Base-by-base conservation (phyloP, 2,329 filamentous ascomycete species). In the Verticillium isaacii region DNA sequence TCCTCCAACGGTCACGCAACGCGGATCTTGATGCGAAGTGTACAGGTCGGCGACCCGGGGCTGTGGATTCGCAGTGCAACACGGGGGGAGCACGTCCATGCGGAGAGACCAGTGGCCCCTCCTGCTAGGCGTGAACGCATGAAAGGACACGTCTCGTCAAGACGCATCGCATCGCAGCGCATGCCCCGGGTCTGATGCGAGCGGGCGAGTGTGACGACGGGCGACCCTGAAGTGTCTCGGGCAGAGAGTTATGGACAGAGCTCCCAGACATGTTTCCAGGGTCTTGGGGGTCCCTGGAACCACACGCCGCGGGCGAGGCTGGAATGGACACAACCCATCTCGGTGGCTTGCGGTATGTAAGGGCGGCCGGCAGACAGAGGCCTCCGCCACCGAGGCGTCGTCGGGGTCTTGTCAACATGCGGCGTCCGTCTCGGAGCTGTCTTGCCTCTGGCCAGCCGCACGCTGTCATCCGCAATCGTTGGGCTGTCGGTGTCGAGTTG, bases 101-200 rank as follows among this genome's bases (percentile, higher is more conserved):
- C 37, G 37, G 37, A 41, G 37, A 41, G 37, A 15, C 45, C 45
- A 19, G 23, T 25, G n/a, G 19, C n/a, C 9, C 54, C 32, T 4
- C 2, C 5, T 2, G 29, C 29, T 12, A 5, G 7, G 55, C 8
- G 32, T 36, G 32, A n/a, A n/a, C 32, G 55, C 45, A 57, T 56
- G 32, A 57, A 36, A 57, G 55, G 55, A 37, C 55, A 57, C 55
- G n/a, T 65, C 61, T 29, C 59, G n/a, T 64, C 58, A 52, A 5
- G n/a, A 52, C 45, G 19, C 8, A 52, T 52, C 45, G 34, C 34
- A 52, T 52, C n/a, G n/a, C n/a, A n/a, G 11, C 8, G 17, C n/a
- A 25, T 52, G 39, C 39, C 39, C 39, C 19, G 39, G 39, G 15
- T n/a, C 8, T n/a, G 39, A 11, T 19, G 29, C 29, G 29, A 29